phyloP scores from a whole-genome alignment of 2,329 filamentous ascomycete genomes.

The Lachnellula willkommii region DNA sequence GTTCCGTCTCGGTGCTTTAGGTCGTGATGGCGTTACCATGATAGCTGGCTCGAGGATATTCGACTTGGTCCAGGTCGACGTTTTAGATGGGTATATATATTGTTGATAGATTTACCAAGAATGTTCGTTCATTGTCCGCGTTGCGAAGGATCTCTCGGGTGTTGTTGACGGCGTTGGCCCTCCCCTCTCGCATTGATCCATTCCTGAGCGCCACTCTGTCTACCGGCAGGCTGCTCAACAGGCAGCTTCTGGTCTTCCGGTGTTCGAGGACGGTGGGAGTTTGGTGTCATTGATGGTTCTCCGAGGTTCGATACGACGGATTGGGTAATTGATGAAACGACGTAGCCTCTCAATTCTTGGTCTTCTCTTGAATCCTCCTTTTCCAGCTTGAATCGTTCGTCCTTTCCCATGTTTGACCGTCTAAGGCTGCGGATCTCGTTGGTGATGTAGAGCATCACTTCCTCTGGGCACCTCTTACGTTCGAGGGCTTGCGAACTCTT shows the following conservation, averaged over 20 bases:
- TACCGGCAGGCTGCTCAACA: conserved; percentile 49
- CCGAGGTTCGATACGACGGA: conserved; percentile 45
- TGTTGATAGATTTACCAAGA: background rate
- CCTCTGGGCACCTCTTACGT: conserved; percentile 76
- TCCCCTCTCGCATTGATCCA: conserved; percentile 46
- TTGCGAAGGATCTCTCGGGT: conserved; percentile 40
- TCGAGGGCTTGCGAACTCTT: conserved; percentile 68
- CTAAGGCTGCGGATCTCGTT: conserved; percentile 85
- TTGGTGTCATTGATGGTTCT: conserved; percentile 11
- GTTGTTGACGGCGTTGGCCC: conserved; percentile 33
- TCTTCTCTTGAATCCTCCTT: conserved; percentile 75
- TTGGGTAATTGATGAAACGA: conserved; percentile 67
- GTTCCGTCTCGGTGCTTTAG: conserved; percentile 2
- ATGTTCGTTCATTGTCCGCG: conserved; percentile 29
- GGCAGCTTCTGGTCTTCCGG: conserved; percentile 56
- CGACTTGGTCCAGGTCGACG: background rate
- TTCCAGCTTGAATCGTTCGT: conserved; percentile 74
- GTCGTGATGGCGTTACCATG: conserved; percentile 3
- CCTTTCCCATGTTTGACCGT: conserved; percentile 77
- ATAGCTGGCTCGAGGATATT: conserved; percentile 6
- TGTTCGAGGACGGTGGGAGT: conserved; percentile 11
- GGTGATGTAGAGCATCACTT: conserved; percentile 85
- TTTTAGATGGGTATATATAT: background rate
- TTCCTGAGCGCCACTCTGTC: conserved; percentile 47
- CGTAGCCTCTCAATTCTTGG: conserved; percentile 66